phyloP scores from a whole-genome alignment of 2,329 filamentous ascomycete species.

The Rachicladosporium sp. region DNA sequence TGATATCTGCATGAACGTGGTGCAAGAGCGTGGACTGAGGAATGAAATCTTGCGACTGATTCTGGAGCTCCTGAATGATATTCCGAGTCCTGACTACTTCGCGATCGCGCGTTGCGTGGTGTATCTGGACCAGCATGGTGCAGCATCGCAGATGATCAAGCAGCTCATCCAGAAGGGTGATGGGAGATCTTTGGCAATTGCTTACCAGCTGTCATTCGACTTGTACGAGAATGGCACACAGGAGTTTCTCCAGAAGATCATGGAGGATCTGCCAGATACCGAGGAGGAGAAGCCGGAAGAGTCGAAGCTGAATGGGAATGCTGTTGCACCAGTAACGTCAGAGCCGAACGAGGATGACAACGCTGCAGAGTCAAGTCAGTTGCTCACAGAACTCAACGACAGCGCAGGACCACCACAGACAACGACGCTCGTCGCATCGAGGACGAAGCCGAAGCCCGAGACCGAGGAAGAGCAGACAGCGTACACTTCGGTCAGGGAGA shows the following conservation, averaged over 20 bases:
- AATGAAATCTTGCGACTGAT: slow-evolving; percentile 79
- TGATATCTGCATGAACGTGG: slow-evolving; percentile 93
- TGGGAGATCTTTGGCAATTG: slow-evolving; percentile 64
- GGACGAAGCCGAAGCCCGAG: slow-evolving; percentile 30
- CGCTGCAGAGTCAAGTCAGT: slow-evolving; percentile 44
- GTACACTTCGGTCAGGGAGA: slow-evolving; percentile 45
- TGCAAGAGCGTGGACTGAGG: slow-evolving; percentile 81
- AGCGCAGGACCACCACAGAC: slow-evolving; percentile 39
- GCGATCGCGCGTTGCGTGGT: slow-evolving; percentile 96
- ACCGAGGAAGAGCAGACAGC: slow-evolving; percentile 41
- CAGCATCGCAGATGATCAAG: slow-evolving; percentile 76
- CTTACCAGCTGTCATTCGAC: slow-evolving; percentile 96
- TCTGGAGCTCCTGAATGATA: slow-evolving; percentile 87
- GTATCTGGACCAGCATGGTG: slow-evolving; percentile 81
- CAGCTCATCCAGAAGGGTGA: slow-evolving; percentile 72
- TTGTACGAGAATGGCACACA: slow-evolving; percentile 98
- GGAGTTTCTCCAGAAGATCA: slow-evolving; percentile 85
- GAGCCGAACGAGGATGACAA: slow-evolving; percentile 29
- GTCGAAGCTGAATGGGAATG: slow-evolving; percentile 25
- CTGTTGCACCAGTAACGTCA: slow-evolving; percentile 21
- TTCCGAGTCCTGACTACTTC: slow-evolving; percentile 89
- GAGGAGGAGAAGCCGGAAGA: slow-evolving; percentile 31
- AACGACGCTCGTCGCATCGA: slow-evolving; percentile 38
- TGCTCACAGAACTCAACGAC: slow-evolving; percentile 45
- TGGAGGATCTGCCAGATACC: slow-evolving; percentile 57